A percentile compares a stretch with the other conserved stretches of the same genome.
Evolutionary conservation across 129 eudicot genomes (phyloP).

Genomic region (Oenanthe sinensis): DNA sequence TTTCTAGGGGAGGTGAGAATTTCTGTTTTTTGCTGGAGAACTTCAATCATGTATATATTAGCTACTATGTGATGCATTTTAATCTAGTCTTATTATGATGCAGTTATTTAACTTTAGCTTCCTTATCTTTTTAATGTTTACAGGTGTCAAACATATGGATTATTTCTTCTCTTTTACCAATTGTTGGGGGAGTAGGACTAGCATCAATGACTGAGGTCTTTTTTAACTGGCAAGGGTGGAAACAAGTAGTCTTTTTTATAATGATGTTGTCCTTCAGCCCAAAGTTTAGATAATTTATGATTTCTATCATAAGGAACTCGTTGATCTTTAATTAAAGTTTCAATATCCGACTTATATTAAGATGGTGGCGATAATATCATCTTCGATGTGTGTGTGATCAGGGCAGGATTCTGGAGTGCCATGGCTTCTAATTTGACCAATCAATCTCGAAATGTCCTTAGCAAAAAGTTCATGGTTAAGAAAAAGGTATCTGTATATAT

Average conservation of each 20-base stretch:
- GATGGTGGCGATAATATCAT: not conserved
- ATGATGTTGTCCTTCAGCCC: not conserved
- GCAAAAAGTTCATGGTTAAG: constrained; percentile 98
- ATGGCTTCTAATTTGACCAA: constrained; percentile 97
- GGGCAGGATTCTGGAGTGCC: constrained; percentile 99
- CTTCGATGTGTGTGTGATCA: constrained; percentile 19
- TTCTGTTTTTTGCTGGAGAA: not conserved
- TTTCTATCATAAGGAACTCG: no score
- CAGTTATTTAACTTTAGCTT: not conserved
- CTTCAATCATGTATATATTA: not conserved
- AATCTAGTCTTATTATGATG: not conserved
- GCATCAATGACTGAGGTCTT: constrained; percentile 96
- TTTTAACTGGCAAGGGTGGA: constrained; percentile 64
- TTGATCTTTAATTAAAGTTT: no score
- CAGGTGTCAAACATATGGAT: constrained; percentile 89
- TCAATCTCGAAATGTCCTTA: constrained; percentile 95
- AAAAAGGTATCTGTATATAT: constrained; percentile 43
- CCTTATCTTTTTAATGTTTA: constrained; percentile 7
- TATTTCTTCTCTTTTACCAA: constrained; percentile 65
- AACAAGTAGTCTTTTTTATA: not conserved
- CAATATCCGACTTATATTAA: no score
- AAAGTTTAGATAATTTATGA: no score
- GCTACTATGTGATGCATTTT: not conserved
- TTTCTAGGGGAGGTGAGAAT: constrained; percentile 65
- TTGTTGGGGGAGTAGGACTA: constrained; percentile 96